phyloP scores from a whole-genome alignment of 2,329 filamentous ascomycete species.

The Colletotrichum sp. region DNA sequence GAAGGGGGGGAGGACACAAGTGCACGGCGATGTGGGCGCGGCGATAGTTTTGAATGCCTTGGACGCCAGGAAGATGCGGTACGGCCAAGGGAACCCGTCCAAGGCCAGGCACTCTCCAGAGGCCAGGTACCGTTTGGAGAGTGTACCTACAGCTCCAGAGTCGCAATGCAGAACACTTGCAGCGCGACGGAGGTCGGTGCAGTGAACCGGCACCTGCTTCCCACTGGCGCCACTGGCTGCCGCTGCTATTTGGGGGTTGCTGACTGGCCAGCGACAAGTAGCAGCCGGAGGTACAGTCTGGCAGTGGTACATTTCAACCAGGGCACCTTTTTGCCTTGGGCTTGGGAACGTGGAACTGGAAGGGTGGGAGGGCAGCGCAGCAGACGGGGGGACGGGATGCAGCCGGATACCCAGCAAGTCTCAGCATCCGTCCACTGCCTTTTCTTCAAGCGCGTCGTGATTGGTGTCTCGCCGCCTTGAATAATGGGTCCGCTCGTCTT shows the following conservation, averaged over 20 bases:
- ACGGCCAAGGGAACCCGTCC: not conserved
- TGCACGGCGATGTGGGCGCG: slow-evolving; percentile 29
- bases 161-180: not conserved
- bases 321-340: not conserved
- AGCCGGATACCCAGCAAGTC: slow-evolving; percentile 20
- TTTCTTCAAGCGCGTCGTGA: not conserved
- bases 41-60: slow-evolving; percentile 38
- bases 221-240: not conserved
- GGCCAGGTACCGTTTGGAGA: not conserved
- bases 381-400: not conserved
- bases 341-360: not conserved
- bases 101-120: not conserved
- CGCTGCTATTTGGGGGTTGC: not conserved
- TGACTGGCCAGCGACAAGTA: not conserved
- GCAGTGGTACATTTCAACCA: not conserved
- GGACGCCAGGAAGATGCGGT: not conserved
- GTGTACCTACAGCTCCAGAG: not conserved
- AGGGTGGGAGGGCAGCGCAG: not conserved
- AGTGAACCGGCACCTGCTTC: not conserved
- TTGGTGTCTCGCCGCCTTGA: not conserved
- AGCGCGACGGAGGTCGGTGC: not conserved
- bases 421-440: slow-evolving; percentile 14
- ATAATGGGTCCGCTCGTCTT: not conserved
- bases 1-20: slow-evolving; percentile 37
- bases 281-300: not conserved